Conservation (phyloP, 352 stramenopile species). For the Globisporangium irregulare region DNA sequence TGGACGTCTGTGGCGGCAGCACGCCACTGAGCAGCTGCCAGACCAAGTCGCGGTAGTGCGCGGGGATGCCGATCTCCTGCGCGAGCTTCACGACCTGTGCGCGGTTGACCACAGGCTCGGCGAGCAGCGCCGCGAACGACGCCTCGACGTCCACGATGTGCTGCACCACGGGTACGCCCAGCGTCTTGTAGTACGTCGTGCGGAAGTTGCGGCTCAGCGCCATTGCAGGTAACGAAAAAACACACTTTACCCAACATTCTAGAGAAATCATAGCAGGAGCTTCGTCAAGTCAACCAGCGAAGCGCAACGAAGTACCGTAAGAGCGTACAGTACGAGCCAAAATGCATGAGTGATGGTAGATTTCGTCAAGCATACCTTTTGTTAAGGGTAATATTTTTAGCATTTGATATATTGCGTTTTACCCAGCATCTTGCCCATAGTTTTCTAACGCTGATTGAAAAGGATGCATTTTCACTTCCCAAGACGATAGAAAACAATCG, state of each 20-base stretch:
- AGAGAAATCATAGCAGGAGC: too few relatives aligned
- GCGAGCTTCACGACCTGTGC: conserved; percentile 69
- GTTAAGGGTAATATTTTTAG: too few relatives aligned
- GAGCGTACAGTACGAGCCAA: not conserved
- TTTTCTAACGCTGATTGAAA: not conserved
- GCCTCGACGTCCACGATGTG: conserved; percentile 80
- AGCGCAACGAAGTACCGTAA: conserved; percentile 6
- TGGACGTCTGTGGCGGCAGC: conserved; percentile 46
- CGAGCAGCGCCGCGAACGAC: conserved; percentile 65
- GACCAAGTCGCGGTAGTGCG: conserved; percentile 43
- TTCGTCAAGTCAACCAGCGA: not conserved
- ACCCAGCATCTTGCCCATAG: too few relatives aligned
- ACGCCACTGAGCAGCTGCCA: conserved; percentile 64
- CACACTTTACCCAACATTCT: conserved; percentile 13
- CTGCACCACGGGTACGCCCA: conserved; percentile 81
- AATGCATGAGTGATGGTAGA: not conserved
- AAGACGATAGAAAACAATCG: not conserved
- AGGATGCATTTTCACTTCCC: too few relatives aligned
- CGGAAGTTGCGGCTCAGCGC: conserved; percentile 75
- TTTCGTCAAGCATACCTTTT: too few relatives aligned
- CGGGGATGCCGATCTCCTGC: conserved; percentile 65
- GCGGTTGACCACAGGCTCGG: conserved; percentile 52
- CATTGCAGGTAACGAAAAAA: conserved; percentile 19
- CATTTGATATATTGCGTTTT: too few relatives aligned
- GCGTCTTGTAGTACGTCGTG: conserved; percentile 87